These are phyloP conservation scores for Phytophthora ramorum DNA, from an alignment of 352 stramenopile species.

Conservation along the genomic window DNA sequence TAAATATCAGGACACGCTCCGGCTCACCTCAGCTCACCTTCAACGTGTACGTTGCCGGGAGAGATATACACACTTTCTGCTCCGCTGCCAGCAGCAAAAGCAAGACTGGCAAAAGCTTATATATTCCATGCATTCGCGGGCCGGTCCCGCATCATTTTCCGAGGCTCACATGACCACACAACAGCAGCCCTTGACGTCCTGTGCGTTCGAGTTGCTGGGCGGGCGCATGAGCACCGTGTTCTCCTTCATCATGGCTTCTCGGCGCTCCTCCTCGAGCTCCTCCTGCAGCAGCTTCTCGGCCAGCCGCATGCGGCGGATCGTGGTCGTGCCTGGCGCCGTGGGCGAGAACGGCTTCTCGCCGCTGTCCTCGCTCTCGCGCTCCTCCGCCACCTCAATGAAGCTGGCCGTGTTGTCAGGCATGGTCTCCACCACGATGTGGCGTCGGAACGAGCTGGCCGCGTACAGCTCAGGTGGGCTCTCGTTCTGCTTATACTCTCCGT, in stretches of 20 bases:
- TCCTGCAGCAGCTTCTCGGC: slow-evolving; percentile 65
- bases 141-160: slow-evolving; percentile 17
- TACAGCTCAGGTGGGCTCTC: slow-evolving; percentile 40
- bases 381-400: slow-evolving; percentile 69
- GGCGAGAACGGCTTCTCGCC: slow-evolving; percentile 70
- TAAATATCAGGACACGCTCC: slow-evolving; percentile 13
- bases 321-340: slow-evolving; percentile 59
- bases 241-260: slow-evolving; percentile 62
- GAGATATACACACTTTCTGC: slow-evolving; percentile 20
- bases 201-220: slow-evolving; percentile 37
- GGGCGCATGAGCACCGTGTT: slow-evolving; percentile 47
- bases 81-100: neutral
- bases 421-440: slow-evolving; percentile 70
- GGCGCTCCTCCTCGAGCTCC: slow-evolving; percentile 65
- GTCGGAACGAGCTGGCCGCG: slow-evolving; percentile 54
- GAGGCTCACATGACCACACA: slow-evolving; percentile 68
- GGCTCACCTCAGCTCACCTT: slow-evolving; percentile 16
- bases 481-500: slow-evolving; percentile 33
- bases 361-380: slow-evolving; percentile 41
- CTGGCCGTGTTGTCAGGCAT: slow-evolving; percentile 62
- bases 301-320: slow-evolving; percentile 76
- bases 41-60: slow-evolving; percentile 5
- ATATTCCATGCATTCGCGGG: slow-evolving; percentile 34
- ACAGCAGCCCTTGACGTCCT: slow-evolving; percentile 49
- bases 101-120: slow-evolving; percentile 19